Percentiles rank a stretch among this genome's conserved stretches.
phyloP scores from a whole-genome alignment of 2,329 filamentous ascomycete species.

The Thelonectria discophora region DNA sequence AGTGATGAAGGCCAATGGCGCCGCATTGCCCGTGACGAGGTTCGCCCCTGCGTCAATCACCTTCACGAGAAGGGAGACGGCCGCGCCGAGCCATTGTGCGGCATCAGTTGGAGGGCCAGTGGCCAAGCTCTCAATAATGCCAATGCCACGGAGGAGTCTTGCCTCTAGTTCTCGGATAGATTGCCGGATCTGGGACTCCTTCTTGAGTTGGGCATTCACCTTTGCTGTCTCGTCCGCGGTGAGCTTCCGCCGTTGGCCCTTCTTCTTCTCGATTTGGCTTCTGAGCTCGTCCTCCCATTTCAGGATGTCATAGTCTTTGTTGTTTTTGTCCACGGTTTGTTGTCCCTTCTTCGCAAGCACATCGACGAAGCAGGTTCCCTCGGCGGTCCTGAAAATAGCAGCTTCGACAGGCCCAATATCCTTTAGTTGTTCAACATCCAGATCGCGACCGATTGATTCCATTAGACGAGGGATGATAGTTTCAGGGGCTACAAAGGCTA shows the following conservation, averaged over 20 bases:
- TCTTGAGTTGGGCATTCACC: constrained; percentile 88
- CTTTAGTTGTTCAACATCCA: constrained; percentile 74
- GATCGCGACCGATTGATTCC: constrained; percentile 75
- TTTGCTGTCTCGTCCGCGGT: constrained; percentile 89
- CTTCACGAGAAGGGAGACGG: constrained; percentile 76
- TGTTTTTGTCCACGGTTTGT: constrained; percentile 80
- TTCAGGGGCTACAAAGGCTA: constrained; percentile 93
- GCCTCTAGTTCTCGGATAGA: constrained; percentile 75
- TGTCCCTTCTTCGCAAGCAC: constrained; percentile 85
- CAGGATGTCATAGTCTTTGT: constrained; percentile 92
- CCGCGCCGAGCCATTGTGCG: constrained; percentile 85
- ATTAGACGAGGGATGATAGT: constrained; percentile 80
- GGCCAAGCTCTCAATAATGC: constrained; percentile 83
- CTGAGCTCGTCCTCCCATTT: constrained; percentile 98
- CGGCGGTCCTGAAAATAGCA: constrained; percentile 90
- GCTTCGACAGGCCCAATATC: constrained; percentile 86
- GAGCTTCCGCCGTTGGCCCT: constrained; percentile 89
- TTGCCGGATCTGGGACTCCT: constrained; percentile 81
- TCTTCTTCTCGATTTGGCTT: constrained; percentile 89
- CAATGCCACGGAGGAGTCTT: constrained; percentile 81
- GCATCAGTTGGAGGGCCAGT: constrained; percentile 90
- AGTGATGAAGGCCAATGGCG: constrained; percentile 79
- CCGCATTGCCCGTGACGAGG: constrained; percentile 80
- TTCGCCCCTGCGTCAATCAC: constrained; percentile 83
- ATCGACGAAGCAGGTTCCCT: constrained; percentile 89